Base-by-base conservation (phyloP, 768 basidiomycete genomes). In the Hypholoma fasciculare region DNA sequence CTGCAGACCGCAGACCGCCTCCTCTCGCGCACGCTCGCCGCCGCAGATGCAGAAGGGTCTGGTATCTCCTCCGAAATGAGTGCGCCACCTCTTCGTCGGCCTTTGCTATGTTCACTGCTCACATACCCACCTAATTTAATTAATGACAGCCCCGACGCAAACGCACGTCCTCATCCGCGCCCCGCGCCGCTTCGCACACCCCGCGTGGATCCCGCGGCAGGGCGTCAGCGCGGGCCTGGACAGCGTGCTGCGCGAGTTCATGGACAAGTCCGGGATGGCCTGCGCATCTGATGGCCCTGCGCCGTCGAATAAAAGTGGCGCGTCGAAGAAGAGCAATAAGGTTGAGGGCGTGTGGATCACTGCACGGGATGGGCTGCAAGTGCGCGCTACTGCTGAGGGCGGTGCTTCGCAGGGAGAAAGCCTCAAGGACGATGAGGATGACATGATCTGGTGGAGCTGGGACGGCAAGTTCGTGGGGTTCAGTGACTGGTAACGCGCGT, bases 391-490 rank as follows among this genome's bases (percentile, higher is more conserved):
- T 52, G 46, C 52, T 14, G 56, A 56, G 13, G 26, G 48, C 11
- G 39, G 49, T 23, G 20, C 43, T 19, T 12, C 49, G 2, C 37
- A 2, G 16, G 51, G 51, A 49, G 57, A 62, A 1, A 66, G 64
- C 23, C 61, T 57, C 6, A 54, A 30, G 12, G 56, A 49, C 16
- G 56, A 39, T 13, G 56, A 60, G 1, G 42, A 55, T 11, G 82
- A 85, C 56, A 78, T 83, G 81, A 83, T 85, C 46, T 85, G 83
- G 83, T 85, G 83, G 83, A 81, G 75, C 54, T 85, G 83, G 83
- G 80, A 85, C 66, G 82, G 82, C 1, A 81, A 79, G 60, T 65
- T 85, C 52, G 72, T 74, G 12, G 83, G 83, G 2, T 80, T 84
- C 61, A 69, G 75, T 23, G 81, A 82, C 37, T 83, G 82, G 81